Percentiles rank a stretch among this genome's conserved stretches.
These are phyloP conservation scores for Kodamaea sp. DNA, from an alignment of 1,139 yeast species.

Conservation along the genomic window DNA sequence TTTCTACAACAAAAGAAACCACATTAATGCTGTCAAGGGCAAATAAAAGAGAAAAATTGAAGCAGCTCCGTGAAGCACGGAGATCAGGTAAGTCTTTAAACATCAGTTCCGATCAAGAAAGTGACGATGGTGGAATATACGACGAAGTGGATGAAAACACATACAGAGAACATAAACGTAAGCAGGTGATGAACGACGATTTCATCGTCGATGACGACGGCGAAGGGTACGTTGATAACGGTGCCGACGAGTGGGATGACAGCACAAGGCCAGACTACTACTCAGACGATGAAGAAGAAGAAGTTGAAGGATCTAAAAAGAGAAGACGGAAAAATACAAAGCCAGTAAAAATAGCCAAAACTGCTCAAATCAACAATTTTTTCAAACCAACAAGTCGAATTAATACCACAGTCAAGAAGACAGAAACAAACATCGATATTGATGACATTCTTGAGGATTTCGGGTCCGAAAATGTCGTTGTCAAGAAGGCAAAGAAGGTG, in stretches of 20 bases:
- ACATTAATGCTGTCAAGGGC: conserved; percentile 28
- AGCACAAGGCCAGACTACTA: conserved; percentile 47
- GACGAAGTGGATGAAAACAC: conserved; percentile 85
- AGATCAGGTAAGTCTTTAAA: conserved; percentile 29
- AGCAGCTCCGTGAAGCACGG: conserved; percentile 41
- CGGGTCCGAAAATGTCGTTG: conserved; percentile 20
- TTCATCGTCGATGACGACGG: conserved; percentile 94
- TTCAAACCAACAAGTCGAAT: conserved; percentile 45
- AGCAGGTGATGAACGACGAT: conserved; percentile 81
- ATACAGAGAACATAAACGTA: conserved; percentile 71
- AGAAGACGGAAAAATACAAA: conserved; percentile 30
- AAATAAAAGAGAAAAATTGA: conserved; percentile 33
- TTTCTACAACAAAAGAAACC: conserved; percentile 1
- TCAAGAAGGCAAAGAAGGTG: conserved; percentile 19
- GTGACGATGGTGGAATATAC: conserved; percentile 52
- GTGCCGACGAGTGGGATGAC: conserved; percentile 84
- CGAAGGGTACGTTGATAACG: conserved; percentile 86
- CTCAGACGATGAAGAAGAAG: conserved; percentile 49
- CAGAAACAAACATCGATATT: conserved; percentile 40
- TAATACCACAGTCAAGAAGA: conserved; percentile 25
- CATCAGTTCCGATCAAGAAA: conserved; percentile 18
- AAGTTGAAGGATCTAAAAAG: conserved; percentile 24
- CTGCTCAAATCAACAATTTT: conserved; percentile 51
- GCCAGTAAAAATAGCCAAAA: conserved; percentile 42
- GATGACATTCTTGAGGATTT: conserved; percentile 48